Percentiles rank a stretch among this genome's conserved stretches.
Conservation (phyloP, 2,329 filamentous ascomycete genomes). For the Fusarium tricinctum region DNA sequence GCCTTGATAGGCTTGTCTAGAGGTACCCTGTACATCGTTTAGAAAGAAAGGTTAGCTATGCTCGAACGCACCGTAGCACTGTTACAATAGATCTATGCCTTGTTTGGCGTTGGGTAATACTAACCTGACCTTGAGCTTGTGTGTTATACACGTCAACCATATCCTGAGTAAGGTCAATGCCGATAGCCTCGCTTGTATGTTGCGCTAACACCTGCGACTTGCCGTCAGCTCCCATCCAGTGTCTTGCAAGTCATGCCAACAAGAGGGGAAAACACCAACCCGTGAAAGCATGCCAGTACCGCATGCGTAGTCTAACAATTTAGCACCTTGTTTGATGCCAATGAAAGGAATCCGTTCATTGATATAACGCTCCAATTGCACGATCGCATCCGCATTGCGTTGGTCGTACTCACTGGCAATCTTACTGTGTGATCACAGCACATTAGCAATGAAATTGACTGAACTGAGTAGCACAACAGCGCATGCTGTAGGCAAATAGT, state of each 20-base stretch:
- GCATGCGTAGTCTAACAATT: conserved; percentile 81
- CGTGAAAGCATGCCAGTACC: conserved; percentile 77
- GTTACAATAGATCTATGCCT: not conserved
- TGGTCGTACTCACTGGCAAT: conserved; percentile 59
- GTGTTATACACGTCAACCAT: conserved; percentile 79
- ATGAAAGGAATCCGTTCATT: conserved; percentile 70
- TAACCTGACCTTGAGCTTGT: conserved; percentile 67
- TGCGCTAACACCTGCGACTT: conserved; percentile 42
- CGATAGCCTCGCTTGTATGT: conserved; percentile 68
- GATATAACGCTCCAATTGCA: conserved; percentile 68
- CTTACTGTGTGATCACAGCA: conserved; percentile 44
- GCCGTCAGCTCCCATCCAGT: conserved; percentile 7
- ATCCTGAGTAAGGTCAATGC: conserved; percentile 77
- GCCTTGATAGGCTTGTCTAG: conserved; percentile 70
- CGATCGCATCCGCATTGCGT: conserved; percentile 67
- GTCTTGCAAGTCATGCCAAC: not conserved
- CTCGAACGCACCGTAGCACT: not conserved
- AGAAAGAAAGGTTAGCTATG: conserved; percentile 17
- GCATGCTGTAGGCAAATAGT: conserved; percentile 22
- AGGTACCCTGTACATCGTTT: conserved; percentile 34
- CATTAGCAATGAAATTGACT: conserved; percentile 33
- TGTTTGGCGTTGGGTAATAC: conserved; percentile 20
- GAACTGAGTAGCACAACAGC: conserved; percentile 6
- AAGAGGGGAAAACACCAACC: conserved; percentile 58
- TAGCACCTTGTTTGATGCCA: conserved; percentile 64